Percentiles rank a stretch among this genome's conserved stretches.
Evolutionary conservation across 495 filamentous ascomycete species (phyloP).

Genomic region (Lichenothelia convexa): DNA sequence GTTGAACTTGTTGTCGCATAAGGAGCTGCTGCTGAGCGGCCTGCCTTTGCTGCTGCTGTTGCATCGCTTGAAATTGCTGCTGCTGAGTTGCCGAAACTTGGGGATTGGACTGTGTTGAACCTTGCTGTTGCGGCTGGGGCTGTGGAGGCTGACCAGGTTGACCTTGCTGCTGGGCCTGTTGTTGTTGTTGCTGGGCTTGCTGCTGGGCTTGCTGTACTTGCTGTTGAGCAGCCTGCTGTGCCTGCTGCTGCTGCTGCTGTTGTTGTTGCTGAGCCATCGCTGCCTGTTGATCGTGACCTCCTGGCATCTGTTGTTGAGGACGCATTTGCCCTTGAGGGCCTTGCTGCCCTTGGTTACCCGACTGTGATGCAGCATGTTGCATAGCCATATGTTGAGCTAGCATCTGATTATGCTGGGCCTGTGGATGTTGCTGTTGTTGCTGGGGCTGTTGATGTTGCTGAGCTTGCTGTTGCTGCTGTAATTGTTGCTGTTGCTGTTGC

Average conservation of each 20-base stretch:
- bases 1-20: not conserved
- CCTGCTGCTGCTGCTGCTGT: conserved; percentile 19
- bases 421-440: conserved; percentile 24
- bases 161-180: conserved; percentile 21
- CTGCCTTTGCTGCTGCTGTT: not conserved
- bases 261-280: conserved; percentile 22
- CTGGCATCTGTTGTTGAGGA: conserved; percentile 1
- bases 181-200: conserved; percentile 21
- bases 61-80: not conserved
- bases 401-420: conserved; percentile 18
- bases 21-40: not conserved
- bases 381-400: conserved; percentile 1
- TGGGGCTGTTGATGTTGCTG: conserved; percentile 18
- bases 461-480: conserved; percentile 11
- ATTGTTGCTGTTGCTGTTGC: conserved; percentile 11
- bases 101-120: not conserved
- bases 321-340: conserved; percentile 11
- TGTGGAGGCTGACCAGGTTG: no score
- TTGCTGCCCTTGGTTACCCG: conserved; percentile 16
- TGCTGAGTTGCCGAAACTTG: not conserved
- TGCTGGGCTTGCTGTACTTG: conserved; percentile 19
- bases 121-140: no score
- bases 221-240: conserved; percentile 20
- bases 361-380: conserved; percentile 2
- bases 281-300: not conserved